Evolutionary conservation across 2,329 filamentous ascomycete genomes (phyloP).

Genomic region (Stemphylium vesicarium): DNA sequence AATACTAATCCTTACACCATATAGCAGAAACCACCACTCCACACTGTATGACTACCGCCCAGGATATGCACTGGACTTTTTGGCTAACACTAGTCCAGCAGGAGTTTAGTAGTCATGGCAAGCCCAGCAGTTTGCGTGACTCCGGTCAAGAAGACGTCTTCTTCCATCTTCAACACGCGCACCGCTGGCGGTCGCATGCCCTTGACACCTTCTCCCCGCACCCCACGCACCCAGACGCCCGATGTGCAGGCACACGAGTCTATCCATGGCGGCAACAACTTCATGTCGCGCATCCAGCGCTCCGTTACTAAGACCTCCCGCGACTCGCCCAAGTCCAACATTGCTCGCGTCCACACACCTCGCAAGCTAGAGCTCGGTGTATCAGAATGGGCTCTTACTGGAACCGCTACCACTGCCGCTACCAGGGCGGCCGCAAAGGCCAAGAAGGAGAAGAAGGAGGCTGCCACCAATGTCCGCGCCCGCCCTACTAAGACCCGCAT

Average conservation of each 20-base stretch:
- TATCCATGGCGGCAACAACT: constrained; percentile 74
- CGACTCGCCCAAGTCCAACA: constrained; percentile 96
- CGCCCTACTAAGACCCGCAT: constrained; percentile 49
- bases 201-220: constrained; percentile 85
- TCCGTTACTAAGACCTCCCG: constrained; percentile 70
- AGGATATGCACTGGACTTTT: constrained; percentile 2
- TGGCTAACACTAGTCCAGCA: constrained; percentile 33
- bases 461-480: constrained; percentile 31
- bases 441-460: constrained; percentile 46
- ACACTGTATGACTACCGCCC: constrained; percentile 34
- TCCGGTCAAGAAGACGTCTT: constrained; percentile 92
- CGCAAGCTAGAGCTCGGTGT: constrained; percentile 89
- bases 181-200: constrained; percentile 95
- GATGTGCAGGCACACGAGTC: constrained; percentile 67
- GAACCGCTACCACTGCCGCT: constrained; percentile 66
- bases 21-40: constrained; percentile 34
- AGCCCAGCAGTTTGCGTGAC: constrained; percentile 77
- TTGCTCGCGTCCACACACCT: constrained; percentile 75
- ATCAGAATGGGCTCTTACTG: constrained; percentile 89
- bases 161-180: constrained; percentile 88
- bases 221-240: constrained; percentile 56
- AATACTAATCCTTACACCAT: constrained; percentile 47
- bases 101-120: constrained; percentile 69
- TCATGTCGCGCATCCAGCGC: constrained; percentile 79
- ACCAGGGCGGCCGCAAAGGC: constrained; percentile 55